Evolutionary conservation across 768 basidiomycete genomes (phyloP).

Genomic region (Lentinula edodes): DNA sequence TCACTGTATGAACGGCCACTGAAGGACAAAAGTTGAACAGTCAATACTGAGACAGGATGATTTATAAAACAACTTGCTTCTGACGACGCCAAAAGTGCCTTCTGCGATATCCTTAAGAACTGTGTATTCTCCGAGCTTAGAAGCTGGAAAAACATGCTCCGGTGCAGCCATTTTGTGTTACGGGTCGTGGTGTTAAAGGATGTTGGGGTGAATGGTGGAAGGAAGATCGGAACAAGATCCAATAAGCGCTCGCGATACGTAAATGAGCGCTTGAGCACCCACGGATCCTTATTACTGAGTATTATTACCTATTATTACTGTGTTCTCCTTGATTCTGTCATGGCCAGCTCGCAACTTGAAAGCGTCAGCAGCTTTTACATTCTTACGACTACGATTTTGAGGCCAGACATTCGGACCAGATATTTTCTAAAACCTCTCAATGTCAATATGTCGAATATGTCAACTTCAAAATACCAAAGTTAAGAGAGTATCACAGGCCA

Average conservation of each 20-base stretch:
- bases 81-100: constrained; percentile 98
- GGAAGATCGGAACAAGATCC: background rate
- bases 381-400: no score
- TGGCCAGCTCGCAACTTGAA: no score
- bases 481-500: no score
- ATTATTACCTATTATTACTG: no score
- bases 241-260: background rate
- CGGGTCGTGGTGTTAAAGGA: background rate
- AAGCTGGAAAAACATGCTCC: constrained; percentile 39
- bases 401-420: no score
- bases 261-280: no score
- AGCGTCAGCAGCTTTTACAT: no score
- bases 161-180: background rate
- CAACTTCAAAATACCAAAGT: background rate
- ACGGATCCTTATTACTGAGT: no score
- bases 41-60: constrained; percentile 11
- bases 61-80: constrained; percentile 59
- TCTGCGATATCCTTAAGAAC: constrained; percentile 87
- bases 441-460: background rate
- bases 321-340: no score
- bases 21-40: background rate
- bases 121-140: constrained; percentile 87
- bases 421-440: background rate
- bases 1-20: constrained; percentile 95
- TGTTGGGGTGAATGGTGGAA: background rate